Base-by-base conservation (phyloP, 75 land plant genomes). In the Pinus taeda region DNA sequence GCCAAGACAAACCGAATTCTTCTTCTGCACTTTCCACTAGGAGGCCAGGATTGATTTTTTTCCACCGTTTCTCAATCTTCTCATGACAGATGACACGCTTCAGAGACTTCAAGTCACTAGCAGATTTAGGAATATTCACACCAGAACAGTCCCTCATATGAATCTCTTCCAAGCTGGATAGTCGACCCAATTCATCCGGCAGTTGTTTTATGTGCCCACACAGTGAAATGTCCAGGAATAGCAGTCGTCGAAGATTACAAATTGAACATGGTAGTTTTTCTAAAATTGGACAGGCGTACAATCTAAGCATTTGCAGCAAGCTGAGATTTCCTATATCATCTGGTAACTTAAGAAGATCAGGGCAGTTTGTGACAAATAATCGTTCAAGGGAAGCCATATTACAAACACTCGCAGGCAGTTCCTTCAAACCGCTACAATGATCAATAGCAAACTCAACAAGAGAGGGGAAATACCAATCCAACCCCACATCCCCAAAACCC, bases 81-180 rank as follows among this genome's bases (percentile, higher is more conserved):
- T 87, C 88, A 21, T 90, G 88, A 45, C 92, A 90, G 22, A 87
- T 57, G 3, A 90, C 92, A 71, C 53, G 87, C 7, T 76, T 57
- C 3, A 90, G 61, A 20, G 82, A 74, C 39, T 49, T 63, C 75
- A 90, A 42, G 3, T 45, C 73, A 1, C 30, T 57, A 7, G 45
- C 77, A 0, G 90, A 90, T 5, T 39, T n/a, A 3, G 92, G 92
- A 15, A 90, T 75, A 22, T 42, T 79, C 18, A 90, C 65, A 24
- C 42, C 79, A 21, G 74, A 55, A 57, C 92, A 90, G 65, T 88
- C 85, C 61, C 89, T 79, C 92, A 90, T 90, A 81, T 90, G 88
- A 36, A 90, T 87, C 78, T 81, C 83, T 74, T 88, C 81, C 82
- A 90, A 77, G 6, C 77, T 83, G 1, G 21, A 26, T 69, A 85